Evolutionary conservation across 306 rosid species (phyloP), one percentile per base, ranked within the genome.

Genomic region (Prunus armeniaca): DNA sequence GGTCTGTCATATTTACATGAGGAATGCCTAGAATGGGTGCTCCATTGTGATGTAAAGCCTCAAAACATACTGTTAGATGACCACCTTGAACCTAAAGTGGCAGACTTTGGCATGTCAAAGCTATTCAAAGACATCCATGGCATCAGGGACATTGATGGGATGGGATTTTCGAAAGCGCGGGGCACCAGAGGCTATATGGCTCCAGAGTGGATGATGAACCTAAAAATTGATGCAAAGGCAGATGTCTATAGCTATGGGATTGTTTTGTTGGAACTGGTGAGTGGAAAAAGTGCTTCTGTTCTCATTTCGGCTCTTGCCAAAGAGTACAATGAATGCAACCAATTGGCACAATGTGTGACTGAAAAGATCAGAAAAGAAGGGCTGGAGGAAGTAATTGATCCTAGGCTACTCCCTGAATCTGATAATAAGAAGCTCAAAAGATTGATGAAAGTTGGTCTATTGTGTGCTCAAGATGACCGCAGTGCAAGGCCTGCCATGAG

Each of bases 81-180:
- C 12, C 61, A 18, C 1, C 55, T 82, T 52, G 85, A 82, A 32
- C 81, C 89, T 0, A 77, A 82, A 8, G 86, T 86, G 1, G 77
- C 87, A 5, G 89, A 86, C 67, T 86, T 86, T 50, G 87, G 87
- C 12, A 75, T 86, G 83, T 83, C 89, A 2, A 83, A 86, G 77
- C 69, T 83, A 7, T 83, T 83, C 65, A 64, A 57, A 70, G 89
- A 80, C 28, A 49, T 57, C 19, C 58, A 72, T 2, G 83, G 66
- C 43, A 76, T 43, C 60, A 57, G 58, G 41, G 83, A 81, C 24
- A 34, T 56, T 2, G 24, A 61, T 1, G 72, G 65, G 7, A 64
- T 12, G 1, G 85, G 80, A 54, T 83, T 86, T 57, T 83, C 87
- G 0, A 72, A 65, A n/a, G 83, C 83, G 9, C 20, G 89, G 27